Evolutionary conservation across 345 rosid species (phyloP).

Genomic region (Murraya paniculata): DNA sequence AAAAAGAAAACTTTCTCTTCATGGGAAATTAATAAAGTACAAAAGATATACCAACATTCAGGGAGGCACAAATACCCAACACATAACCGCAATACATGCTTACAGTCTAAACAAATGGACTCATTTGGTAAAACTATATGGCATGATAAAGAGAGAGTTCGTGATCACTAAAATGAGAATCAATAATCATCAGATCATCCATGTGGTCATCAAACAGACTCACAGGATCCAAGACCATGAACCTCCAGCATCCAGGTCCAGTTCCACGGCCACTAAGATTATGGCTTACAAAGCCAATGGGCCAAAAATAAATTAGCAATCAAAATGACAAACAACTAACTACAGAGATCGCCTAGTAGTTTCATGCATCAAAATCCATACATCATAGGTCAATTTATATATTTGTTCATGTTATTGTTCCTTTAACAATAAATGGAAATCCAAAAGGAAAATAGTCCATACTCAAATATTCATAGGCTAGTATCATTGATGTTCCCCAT

Average conservation of each 20-base stretch:
- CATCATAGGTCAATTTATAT: background rate
- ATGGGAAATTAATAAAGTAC: background rate
- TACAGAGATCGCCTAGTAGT: background rate
- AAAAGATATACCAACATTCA: background rate
- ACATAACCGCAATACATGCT: background rate
- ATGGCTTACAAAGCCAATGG: background rate
- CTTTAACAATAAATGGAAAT: background rate
- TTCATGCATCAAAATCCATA: background rate
- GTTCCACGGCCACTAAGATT: background rate
- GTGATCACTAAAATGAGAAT: background rate
- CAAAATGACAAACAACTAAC: background rate
- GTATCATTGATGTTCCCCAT: conserved; percentile 99
- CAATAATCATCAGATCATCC: background rate
- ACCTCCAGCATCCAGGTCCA: background rate
- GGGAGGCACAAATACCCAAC: background rate
- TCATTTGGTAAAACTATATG: background rate
- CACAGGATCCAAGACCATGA: background rate
- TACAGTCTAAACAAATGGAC: background rate
- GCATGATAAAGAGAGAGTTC: background rate
- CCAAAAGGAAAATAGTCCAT: conserved; percentile 30
- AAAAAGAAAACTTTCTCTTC: background rate
- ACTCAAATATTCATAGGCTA: conserved; percentile 96
- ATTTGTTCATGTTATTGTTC: background rate
- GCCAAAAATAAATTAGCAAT: background rate
- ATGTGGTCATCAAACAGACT: background rate